These are phyloP conservation scores for Leccinellum rugosiceps DNA, from an alignment of 768 basidiomycete genomes.

Conservation along the genomic window DNA sequence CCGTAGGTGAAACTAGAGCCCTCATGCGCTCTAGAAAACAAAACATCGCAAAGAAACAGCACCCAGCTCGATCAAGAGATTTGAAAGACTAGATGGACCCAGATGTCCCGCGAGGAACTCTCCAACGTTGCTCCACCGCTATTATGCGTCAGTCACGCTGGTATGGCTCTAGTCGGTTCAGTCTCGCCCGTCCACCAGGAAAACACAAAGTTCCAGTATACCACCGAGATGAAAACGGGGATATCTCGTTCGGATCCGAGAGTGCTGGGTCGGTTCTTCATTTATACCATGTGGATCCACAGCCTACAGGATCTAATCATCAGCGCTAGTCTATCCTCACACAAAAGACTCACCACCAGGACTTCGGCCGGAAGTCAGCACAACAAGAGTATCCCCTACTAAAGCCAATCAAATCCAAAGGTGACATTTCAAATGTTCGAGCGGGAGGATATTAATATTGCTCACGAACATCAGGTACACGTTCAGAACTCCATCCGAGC, in stretches of 20 bases:
- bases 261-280: background rate
- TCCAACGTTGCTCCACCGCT: background rate
- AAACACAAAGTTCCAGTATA: background rate
- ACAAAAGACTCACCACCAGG: background rate
- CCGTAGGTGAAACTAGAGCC: background rate
- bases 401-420: background rate
- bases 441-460: background rate
- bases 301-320: slow-evolving; percentile 1
- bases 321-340: background rate
- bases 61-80: background rate
- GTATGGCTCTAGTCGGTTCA: background rate
- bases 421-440: background rate
- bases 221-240: background rate
- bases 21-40: background rate
- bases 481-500: background rate
- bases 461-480: background rate
- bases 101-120: background rate
- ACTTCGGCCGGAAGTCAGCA: background rate
- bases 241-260: background rate
- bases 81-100: background rate
- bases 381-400: background rate
- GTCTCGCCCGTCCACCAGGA: background rate
- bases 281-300: background rate
- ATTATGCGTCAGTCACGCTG: background rate
- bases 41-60: background rate